A percentile compares a stretch with the other conserved stretches of the same genome.
Conservation (phyloP, 441 rosid species). For the Pelargonium cotyledonis region DNA sequence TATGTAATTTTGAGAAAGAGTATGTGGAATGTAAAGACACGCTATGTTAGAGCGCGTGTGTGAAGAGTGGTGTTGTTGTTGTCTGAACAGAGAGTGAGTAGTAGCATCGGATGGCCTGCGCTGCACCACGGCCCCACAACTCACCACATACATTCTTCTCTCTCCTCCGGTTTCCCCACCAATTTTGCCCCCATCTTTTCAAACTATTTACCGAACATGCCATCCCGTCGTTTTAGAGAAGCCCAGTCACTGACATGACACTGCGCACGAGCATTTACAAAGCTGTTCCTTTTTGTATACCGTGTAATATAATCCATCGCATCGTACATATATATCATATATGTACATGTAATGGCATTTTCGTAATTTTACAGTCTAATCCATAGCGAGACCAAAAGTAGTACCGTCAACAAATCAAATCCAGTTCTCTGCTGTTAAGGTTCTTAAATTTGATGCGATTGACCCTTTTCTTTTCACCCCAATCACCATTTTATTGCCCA, state of each 20-base stretch:
- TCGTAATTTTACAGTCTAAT: not conserved
- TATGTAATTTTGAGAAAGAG: too few species aligned
- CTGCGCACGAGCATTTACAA: not conserved
- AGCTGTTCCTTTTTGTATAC: not conserved
- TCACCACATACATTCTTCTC: slow-evolving; percentile 22
- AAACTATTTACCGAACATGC: slow-evolving; percentile 8
- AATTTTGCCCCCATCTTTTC: not conserved
- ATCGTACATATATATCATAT: too few species aligned
- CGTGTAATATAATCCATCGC: too few species aligned
- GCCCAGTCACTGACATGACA: not conserved
- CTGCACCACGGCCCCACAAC: slow-evolving; percentile 21
- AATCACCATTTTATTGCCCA: not conserved
- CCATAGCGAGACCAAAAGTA: not conserved
- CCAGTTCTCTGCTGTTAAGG: not conserved
- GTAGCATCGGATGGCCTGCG: slow-evolving; percentile 31
- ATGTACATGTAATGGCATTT: not conserved
- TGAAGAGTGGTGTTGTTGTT: too few species aligned
- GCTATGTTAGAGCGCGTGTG: slow-evolving; percentile 7
- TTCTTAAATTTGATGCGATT: not conserved
- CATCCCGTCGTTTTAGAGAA: not conserved
- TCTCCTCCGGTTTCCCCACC: slow-evolving; percentile 13
- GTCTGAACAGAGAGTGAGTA: slow-evolving; percentile 12
- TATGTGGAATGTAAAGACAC: not conserved
- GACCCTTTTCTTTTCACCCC: not conserved
- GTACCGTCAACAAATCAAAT: not conserved